phyloP scores from a whole-genome alignment of 441 rosid species.

The Theobroma grandiflorum region DNA sequence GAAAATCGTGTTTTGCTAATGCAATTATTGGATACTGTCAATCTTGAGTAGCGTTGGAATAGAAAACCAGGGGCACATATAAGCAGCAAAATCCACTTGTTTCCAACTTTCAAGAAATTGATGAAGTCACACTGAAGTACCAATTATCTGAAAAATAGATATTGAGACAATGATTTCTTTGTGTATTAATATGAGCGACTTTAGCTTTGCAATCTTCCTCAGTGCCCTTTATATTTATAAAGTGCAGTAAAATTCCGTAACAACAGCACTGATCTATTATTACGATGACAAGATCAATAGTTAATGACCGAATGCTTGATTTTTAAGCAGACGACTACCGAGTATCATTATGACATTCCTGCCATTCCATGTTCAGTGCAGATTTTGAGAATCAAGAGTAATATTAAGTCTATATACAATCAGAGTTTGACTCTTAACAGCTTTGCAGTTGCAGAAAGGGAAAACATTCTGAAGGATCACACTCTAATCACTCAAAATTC shows the following conservation, averaged over 20 bases:
- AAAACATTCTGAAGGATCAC: neutral
- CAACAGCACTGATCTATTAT: neutral
- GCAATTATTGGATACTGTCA: neutral
- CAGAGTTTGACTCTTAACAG: neutral
- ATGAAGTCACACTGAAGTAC: neutral
- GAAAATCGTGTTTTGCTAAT: neutral
- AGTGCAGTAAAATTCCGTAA: neutral
- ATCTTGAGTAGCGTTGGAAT: neutral
- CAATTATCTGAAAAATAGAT: neutral
- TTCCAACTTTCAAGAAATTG: neutral
- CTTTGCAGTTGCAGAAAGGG: neutral
- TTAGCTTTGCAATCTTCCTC: neutral
- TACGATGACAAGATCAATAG: neutral
- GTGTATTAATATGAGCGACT: neutral
- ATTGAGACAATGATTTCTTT: neutral
- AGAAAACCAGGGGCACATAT: neutral
- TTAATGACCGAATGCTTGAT: neutral
- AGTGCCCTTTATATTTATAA: neutral
- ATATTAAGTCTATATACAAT: neutral
- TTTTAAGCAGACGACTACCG: neutral
- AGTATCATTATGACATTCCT: neutral
- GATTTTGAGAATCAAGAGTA: neutral
- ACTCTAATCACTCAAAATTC: neutral
- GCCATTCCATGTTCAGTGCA: neutral
- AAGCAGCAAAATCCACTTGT: neutral